These are phyloP conservation scores for Sphaerulina vaccinii DNA, from an alignment of 2,329 filamentous ascomycete species.

Conservation along the genomic window DNA sequence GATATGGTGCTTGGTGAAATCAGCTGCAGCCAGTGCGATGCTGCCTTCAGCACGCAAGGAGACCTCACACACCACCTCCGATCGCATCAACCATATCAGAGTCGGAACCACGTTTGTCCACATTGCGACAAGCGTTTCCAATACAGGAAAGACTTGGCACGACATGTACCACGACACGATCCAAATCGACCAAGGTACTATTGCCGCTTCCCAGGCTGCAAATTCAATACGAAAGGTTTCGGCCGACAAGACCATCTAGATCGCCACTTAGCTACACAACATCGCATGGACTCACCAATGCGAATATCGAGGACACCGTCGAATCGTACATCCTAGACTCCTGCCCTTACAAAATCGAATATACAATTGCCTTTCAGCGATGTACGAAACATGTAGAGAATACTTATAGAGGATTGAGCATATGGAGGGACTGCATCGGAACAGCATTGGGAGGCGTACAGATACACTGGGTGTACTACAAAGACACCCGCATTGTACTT, in stretches of 20 bases:
- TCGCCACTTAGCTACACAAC: conserved; percentile 22
- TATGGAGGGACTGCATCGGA: no score
- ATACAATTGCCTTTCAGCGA: no score
- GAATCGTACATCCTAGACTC: neutral
- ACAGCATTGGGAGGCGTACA: no score
- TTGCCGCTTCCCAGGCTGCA: conserved; percentile 22
- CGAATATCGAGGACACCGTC: conserved; percentile 3
- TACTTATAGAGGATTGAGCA: no score
- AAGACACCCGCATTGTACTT: no score
- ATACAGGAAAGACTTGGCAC: conserved; percentile 23
- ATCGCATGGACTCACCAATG: conserved; percentile 21
- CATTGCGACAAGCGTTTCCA: conserved; percentile 27
- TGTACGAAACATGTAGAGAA: no score
- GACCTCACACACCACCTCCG: conserved; percentile 27
- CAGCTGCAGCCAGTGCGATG: conserved; percentile 21
- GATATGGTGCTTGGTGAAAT: conserved; percentile 19
- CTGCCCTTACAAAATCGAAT: neutral
- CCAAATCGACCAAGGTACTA: conserved; percentile 23
- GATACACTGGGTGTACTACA: no score
- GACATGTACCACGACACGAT: conserved; percentile 26
- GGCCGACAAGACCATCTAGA: conserved; percentile 27
- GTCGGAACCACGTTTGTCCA: conserved; percentile 23
- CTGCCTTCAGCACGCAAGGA: conserved; percentile 21
- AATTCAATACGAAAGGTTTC: conserved; percentile 25
- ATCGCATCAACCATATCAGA: conserved; percentile 23